A percentile compares a stretch with the other conserved stretches of the same genome.
Conservation (phyloP, 371 early-diverging fungal species). For the Lichtheimia corymbifera region DNA sequence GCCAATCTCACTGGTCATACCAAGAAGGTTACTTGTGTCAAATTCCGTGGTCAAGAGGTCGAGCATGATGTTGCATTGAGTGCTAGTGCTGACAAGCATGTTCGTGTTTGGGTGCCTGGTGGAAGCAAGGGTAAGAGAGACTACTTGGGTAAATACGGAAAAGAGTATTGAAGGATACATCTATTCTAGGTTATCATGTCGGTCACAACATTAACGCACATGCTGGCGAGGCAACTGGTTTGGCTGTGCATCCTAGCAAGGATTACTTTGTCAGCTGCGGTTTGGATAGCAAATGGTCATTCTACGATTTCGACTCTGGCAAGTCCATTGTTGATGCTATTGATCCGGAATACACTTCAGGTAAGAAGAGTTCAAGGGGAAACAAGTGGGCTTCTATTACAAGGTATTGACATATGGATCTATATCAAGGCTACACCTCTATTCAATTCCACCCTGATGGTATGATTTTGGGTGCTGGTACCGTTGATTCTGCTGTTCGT, state of each 20-base stretch:
- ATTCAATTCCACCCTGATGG: conserved; percentile 93
- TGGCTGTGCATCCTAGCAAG: conserved; percentile 78
- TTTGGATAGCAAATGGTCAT: conserved; percentile 79
- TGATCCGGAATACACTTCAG: conserved; percentile 35
- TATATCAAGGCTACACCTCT: conserved; percentile 54
- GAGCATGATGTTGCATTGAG: conserved; percentile 64
- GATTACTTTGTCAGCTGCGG: conserved; percentile 79
- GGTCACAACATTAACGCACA: conserved; percentile 67
- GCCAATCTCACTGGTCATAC: conserved; percentile 80
- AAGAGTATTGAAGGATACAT: neutral
- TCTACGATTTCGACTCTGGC: conserved; percentile 74
- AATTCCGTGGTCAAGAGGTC: conserved; percentile 64
- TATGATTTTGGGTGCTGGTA: conserved; percentile 82
- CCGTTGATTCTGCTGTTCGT: conserved; percentile 68
- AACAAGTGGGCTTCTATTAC: conserved; percentile 24
- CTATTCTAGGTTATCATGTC: conserved; percentile 48
- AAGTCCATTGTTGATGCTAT: conserved; percentile 56
- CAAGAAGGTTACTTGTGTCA: conserved; percentile 73
- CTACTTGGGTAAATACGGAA: too few species aligned
- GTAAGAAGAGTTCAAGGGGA: neutral
- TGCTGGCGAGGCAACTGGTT: conserved; percentile 66
- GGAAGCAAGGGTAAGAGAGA: conserved; percentile 23
- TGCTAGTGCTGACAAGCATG: conserved; percentile 81
- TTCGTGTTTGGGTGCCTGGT: conserved; percentile 72
- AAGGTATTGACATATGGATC: conserved; percentile 37